Base-by-base conservation (phyloP, 352 stramenopile genomes). In the Pythium phragmiticola region DNA sequence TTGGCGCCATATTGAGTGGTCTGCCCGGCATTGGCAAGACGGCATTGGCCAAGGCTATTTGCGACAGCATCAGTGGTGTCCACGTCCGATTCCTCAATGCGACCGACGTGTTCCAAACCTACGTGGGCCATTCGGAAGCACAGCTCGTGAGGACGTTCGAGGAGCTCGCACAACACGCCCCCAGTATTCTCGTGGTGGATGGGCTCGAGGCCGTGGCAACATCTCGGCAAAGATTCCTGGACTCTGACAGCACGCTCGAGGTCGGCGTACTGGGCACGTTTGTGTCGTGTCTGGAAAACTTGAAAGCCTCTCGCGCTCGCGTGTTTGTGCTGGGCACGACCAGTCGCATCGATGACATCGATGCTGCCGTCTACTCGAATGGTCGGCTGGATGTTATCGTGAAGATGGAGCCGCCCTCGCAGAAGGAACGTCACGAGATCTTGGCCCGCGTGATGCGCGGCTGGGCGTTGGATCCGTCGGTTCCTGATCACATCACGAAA, bases 351-450 rank as follows among this genome's bases (percentile, higher is more conserved):
- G 76, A 95, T 30, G 77, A 88, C 49, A 67, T 98, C 17, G 96
- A 99, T 68, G 70, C 87, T 6, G 92, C 96, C 2, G 79, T 99
- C 5, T 78, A 96, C 19, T 94, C 96, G n/a, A 98, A 98, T 57
- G 96, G 96, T 3, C 86, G 98, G 53, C 96, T 99, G 63, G 97
- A 99, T 70, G 73, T 93, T n/a, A 80, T 98, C 69, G 77, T 99
- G 7, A 84, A 87, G 49, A 97, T 99, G 60, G 89, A 95, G 46
- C 94, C 98, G 42, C 98, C 98, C 8, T 88, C 97, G 30, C 88
- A 97, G 68, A 63, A 77, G 7, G 90, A 97, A 26, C 84, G 97
- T 9, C 68, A 93, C 8, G 90, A 98, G 60, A 97, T 99, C 60
- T 74, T 99, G 30, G 61, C 85, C 36, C 90, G 96, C 37, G 87